Evolutionary conservation across 805 yeast species (phyloP).

Genomic region (Candida corydali): DNA sequence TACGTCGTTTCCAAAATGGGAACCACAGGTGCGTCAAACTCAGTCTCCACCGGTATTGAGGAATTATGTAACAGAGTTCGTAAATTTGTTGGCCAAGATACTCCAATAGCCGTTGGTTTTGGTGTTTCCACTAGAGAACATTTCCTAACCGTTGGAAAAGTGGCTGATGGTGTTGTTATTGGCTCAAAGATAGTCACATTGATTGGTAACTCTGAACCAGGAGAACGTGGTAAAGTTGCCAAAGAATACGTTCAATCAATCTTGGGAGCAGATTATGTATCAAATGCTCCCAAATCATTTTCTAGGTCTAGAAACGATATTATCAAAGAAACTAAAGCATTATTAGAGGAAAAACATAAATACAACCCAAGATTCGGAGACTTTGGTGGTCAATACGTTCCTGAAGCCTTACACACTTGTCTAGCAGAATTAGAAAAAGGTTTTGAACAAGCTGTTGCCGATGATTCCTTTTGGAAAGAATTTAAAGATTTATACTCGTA

Average conservation of each 20-base stretch:
- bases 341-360: slow-evolving; percentile 55
- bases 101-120: slow-evolving; percentile 83
- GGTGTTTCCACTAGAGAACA: slow-evolving; percentile 96
- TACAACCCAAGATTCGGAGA: slow-evolving; percentile 83
- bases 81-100: slow-evolving; percentile 68
- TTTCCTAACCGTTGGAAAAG: slow-evolving; percentile 68
- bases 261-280: slow-evolving; percentile 49
- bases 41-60: slow-evolving; percentile 59
- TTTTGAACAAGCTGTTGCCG: slow-evolving; percentile 83
- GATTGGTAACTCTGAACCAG: slow-evolving; percentile 60
- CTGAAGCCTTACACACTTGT: slow-evolving; percentile 92
- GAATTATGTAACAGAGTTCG: slow-evolving; percentile 73
- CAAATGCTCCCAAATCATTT: slow-evolving; percentile 25
- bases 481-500: slow-evolving; percentile 79
- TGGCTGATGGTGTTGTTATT: slow-evolving; percentile 94
- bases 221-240: slow-evolving; percentile 60
- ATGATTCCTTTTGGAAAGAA: slow-evolving; percentile 91
- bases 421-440: slow-evolving; percentile 83
- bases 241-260: slow-evolving; percentile 65
- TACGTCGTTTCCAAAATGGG: slow-evolving; percentile 99
- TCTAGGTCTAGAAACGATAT: slow-evolving; percentile 17
- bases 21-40: slow-evolving; percentile 83
- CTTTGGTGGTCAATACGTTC: slow-evolving; percentile 98
- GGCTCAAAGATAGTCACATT: slow-evolving; percentile 81
- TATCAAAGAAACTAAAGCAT: slow-evolving; percentile 30